Evolutionary conservation across 768 basidiomycete genomes (phyloP), one percentile per base, ranked within the genome.

Genomic region (Phanerodontia chrysosporium): DNA sequence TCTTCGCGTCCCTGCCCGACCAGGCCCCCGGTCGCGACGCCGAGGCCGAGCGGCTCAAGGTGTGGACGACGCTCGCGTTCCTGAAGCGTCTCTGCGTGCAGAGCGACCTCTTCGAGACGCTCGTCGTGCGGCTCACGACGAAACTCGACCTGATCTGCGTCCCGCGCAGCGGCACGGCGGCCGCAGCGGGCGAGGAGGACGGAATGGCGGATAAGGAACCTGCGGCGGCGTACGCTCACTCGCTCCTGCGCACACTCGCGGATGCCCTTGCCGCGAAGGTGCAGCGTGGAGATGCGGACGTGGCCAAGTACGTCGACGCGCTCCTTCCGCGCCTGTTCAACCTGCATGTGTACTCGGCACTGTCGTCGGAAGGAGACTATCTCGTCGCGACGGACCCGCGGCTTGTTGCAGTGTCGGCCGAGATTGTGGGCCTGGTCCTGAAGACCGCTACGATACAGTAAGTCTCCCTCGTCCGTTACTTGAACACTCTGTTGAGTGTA

Each of bases 161-260:
- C 46, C 63, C 74, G 5, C 67, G 76, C 5, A 59, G 71, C 12
- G 22, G 56, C 14, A 62, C 28, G 25, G 56, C 44, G 35, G 58
- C 45, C 16, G 32, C 25, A 4, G 4, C 39, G 8, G 39, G 8
- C 8, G 39, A 42, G 39, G 39, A 18, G 4, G 8, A 5, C 8
- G 62, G 57, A 12, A 70, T 60, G 3, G 68, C 68, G 5, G 83
- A 84, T 35, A 36, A 64, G 1, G 89, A 95, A 69, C 80, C 84
- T 13, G 74, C 72, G n/a, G 84, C 90, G 0, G 90, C 93, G 12
- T 98, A 96, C 68, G 86, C 85, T 1, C 92, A 94, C 72, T 84
- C 94, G 29, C 78, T 98, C 30, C 79, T 98, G 51, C 76, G 80
- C 51, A 83, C 89, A 0, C 73, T 98, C 7, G 77, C 79, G 1